Base-by-base conservation (phyloP, 176 grass and related monocot species). In the Hyparrhenia diplandra region DNA sequence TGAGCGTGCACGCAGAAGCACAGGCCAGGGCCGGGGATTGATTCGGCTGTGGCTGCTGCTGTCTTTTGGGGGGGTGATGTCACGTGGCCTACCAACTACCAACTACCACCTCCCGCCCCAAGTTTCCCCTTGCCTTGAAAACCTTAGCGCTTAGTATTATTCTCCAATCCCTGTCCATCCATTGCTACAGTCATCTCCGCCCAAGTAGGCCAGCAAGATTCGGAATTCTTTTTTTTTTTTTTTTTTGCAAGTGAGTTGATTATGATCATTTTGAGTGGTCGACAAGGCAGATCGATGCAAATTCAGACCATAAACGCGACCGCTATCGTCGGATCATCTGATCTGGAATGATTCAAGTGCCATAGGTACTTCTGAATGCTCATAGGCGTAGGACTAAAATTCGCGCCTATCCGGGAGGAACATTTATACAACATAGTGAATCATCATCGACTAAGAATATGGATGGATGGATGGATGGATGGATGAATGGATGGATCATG, bases 81-180 rank as follows among this genome's bases (percentile, higher is more conserved):
- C 90, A 88, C 67, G 79, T 74, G 69, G 46, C 63, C 86, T 92
- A 83, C 86, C 74, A 88, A 88, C 79, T 64, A 71, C 90, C 90
- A 86, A 79, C 79, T 83, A 86, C 86, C 83, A 83, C 83, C 2
- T 17, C 49, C 49, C 82, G 41, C 78, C 82, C 89, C 77, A 69
- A 42, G 69, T 63, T 75, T 80, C 65, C 54, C 57, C 17, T 18
- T 5, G 13, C 52, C 21, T 55, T 55, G 52, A 20, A 65, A 66
- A 57, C 31, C 67, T 43, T 24, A 49, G 64, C 64, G 32, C 10
- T 20, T n/a, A n/a, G n/a, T n/a, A n/a, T n/a, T n/a, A 51, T 69
- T 54, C 45, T 64, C 69, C 60, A 74, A 52, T 29, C 73, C 64
- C 55, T 69, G 40, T 75, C 67, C 85, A 67, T 59, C 75, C 79